Base-by-base conservation (phyloP, 257 asterid genomes). In the Galeopsis tetrahit region DNA sequence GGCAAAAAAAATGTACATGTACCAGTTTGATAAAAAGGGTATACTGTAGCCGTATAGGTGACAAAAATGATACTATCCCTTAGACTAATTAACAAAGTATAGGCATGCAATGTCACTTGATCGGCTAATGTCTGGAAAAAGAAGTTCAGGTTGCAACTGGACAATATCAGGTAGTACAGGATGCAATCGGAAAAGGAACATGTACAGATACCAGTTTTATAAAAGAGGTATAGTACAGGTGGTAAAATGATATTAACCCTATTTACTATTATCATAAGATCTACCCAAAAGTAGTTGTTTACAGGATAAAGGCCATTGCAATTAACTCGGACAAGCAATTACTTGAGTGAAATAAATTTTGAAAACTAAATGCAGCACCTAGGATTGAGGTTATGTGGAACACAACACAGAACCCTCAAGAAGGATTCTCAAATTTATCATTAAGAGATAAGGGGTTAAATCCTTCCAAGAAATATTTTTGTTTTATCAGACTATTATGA, bases 391-490 rank as follows among this genome's bases (percentile, higher is more conserved):
- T 48, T 28, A 63, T 2, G 10, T 33, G 70, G 70, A 71, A 31
- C 70, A 42, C 60, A 61, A 33, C n/a, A 42, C 32, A 35, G 43
- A 67, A 77, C 46, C 44, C 38, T 33, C 57, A 31, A 33, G 62
- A 43, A 10, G 40, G 42, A 46, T 60, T 9, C 10, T 33, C 31
- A 14, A 36, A 10, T 13, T 34, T 58, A 34, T 33, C 44, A 60
- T 60, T 60, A 31, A 10, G 38, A 32, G 63, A 7, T 39, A 36
- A 62, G 32, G 21, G 11, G 15, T 6, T 6, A 62, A 60, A 38
- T 62, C 34, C n/a, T 38, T 62, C 17, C 28, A 60, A 34, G 49
- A 38, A 3, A 39, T 60, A 36, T 1, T 9, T 35, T 38, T 39
- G 8, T 60, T 10, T 10, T 34, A 62, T 38, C 21, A n/a, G 67